Percentiles rank a stretch among this genome's conserved stretches.
phyloP scores from a whole-genome alignment of 345 rosid genomes.

The Salix arbutifolia region DNA sequence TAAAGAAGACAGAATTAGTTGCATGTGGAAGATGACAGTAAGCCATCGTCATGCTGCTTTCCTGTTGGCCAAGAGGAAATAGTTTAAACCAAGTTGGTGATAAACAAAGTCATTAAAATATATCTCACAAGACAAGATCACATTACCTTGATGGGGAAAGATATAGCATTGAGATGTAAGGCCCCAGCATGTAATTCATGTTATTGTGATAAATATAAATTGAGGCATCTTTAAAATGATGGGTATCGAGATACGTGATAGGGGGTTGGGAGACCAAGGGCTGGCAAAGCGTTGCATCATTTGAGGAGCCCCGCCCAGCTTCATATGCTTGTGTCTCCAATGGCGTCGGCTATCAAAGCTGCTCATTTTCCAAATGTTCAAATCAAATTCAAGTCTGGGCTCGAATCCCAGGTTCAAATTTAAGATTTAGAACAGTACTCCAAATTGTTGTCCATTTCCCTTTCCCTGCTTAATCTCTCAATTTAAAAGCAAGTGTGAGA shows the following conservation, averaged over 20 bases:
- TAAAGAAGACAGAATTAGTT: not conserved
- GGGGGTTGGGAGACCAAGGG: conserved; percentile 14
- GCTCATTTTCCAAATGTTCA: not conserved
- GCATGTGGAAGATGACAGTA: not conserved
- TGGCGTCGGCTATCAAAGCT: not conserved
- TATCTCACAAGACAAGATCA: not conserved
- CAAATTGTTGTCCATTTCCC: not conserved
- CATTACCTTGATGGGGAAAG: not conserved
- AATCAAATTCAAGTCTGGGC: not conserved
- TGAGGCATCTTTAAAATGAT: conserved; percentile 6
- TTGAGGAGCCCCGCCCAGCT: not conserved
- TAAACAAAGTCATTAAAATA: not conserved
- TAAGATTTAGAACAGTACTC: not conserved
- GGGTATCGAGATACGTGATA: conserved; percentile 14
- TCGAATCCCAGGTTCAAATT: not conserved
- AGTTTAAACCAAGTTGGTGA: not conserved
- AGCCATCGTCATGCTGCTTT: not conserved
- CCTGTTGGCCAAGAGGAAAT: not conserved
- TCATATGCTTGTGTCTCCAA: conserved; percentile 20
- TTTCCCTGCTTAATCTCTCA: not conserved
- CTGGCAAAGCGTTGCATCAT: not conserved
- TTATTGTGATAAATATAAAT: not conserved
- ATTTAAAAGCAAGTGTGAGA: too few relatives aligned
- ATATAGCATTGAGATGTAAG: not conserved
- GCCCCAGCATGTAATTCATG: not conserved